Percentiles rank a stretch among this genome's conserved stretches.
phyloP scores from a whole-genome alignment of 2,329 filamentous ascomycete genomes.

The Albophoma yamanashiensis region DNA sequence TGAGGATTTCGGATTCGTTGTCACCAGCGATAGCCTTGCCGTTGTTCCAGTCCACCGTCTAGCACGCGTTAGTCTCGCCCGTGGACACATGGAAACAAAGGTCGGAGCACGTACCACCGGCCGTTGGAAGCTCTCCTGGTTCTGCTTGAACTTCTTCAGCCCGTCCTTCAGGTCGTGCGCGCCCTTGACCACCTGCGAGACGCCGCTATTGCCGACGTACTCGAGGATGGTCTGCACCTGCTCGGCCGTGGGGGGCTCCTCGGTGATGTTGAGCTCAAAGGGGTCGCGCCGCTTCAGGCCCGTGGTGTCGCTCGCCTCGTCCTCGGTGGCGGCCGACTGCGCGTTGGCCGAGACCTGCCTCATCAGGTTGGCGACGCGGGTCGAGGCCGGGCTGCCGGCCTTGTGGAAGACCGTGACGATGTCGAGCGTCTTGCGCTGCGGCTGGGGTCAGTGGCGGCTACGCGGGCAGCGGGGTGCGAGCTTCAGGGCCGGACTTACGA shows the following conservation, averaged over 20 bases:
- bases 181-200: slow-evolving; percentile 56
- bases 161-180: slow-evolving; percentile 69
- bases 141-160: slow-evolving; percentile 65
- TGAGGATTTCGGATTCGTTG: slow-evolving; percentile 81
- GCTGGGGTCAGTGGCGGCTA: slow-evolving; percentile 8
- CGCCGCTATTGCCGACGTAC: slow-evolving; percentile 58
- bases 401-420: slow-evolving; percentile 96
- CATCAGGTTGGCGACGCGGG: slow-evolving; percentile 62
- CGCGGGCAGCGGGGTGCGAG: background rate
- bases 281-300: slow-evolving; percentile 52
- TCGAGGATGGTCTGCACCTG: slow-evolving; percentile 78
- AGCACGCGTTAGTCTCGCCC: background rate
- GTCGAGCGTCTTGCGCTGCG: slow-evolving; percentile 69
- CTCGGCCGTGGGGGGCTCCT: slow-evolving; percentile 67
- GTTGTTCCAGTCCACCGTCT: slow-evolving; percentile 86
- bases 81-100: background rate
- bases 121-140: slow-evolving; percentile 55
- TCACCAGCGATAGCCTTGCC: slow-evolving; percentile 70
- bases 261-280: slow-evolving; percentile 81
- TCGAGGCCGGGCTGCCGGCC: slow-evolving; percentile 60
- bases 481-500: slow-evolving; percentile 6
- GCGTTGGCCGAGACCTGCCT: slow-evolving; percentile 70
- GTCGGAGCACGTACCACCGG: slow-evolving; percentile 55
- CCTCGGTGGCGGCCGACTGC: slow-evolving; percentile 55
- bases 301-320: slow-evolving; percentile 60